These are phyloP conservation scores for Brettanomyces naardenensis DNA, from an alignment of 805 yeast genomes.

Conservation along the genomic window DNA sequence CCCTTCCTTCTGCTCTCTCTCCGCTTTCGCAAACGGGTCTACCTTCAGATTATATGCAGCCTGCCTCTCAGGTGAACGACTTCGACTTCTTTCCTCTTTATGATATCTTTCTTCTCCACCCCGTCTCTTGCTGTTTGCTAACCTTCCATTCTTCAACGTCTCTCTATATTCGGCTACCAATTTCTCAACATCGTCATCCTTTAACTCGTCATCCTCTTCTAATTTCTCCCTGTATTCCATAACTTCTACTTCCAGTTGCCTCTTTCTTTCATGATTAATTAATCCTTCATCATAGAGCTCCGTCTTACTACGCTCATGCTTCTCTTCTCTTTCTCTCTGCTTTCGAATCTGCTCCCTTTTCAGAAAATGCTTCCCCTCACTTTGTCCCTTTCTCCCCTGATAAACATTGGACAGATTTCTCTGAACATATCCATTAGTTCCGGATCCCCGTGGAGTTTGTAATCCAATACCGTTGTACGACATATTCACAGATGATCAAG, in stretches of 20 bases:
- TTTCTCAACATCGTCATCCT: constrained; percentile 22
- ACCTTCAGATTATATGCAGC: constrained; percentile 10
- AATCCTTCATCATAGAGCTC: constrained; percentile 21
- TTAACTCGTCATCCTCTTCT: constrained; percentile 35
- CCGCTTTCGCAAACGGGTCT: constrained; percentile 12
- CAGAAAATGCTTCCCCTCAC: constrained; percentile 30
- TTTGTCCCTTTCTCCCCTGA: constrained; percentile 16
- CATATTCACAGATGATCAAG: no score
- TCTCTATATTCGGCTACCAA: constrained; percentile 23
- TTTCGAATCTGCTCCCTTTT: constrained; percentile 25
- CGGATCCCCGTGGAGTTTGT: constrained; percentile 50
- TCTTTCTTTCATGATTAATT: constrained; percentile 26
- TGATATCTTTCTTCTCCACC: not conserved
- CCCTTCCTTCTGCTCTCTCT: no score
- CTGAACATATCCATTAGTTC: constrained; percentile 57
- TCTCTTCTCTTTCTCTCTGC: constrained; percentile 8
- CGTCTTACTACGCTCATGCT: constrained; percentile 4
- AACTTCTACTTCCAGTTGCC: constrained; percentile 38
- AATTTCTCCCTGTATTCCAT: constrained; percentile 42
- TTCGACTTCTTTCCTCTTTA: not conserved
- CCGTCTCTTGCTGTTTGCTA: constrained; percentile 1
- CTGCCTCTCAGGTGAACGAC: not conserved
- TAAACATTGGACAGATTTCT: constrained; percentile 28
- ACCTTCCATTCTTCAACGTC: constrained; percentile 7
- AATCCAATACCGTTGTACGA: constrained; percentile 54